A percentile compares a stretch with the other conserved stretches of the same genome.
These are phyloP conservation scores for Babesia sp. DNA, from an alignment of 169 alveolate species.

Conservation along the genomic window DNA sequence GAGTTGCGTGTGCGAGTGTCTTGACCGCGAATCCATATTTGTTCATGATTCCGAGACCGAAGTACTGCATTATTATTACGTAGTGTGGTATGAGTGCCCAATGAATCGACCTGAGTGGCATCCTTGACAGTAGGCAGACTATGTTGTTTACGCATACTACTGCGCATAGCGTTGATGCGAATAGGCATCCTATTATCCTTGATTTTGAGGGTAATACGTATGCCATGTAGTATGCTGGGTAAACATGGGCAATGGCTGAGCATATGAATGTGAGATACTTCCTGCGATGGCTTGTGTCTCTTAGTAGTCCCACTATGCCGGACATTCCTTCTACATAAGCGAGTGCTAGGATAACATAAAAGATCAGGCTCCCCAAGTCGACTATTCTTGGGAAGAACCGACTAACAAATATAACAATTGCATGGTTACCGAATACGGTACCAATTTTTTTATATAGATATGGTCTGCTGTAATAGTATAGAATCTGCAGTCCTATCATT, in stretches of 20 bases:
- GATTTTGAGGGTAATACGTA: conserved; percentile 23
- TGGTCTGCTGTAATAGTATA: background rate
- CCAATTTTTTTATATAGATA: background rate
- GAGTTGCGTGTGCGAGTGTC: background rate
- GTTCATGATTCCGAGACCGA: conserved; percentile 7
- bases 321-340: background rate
- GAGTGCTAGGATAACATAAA: background rate
- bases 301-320: background rate
- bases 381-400: background rate
- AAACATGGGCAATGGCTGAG: conserved; percentile 15
- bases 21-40: conserved; percentile 1
- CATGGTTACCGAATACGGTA: background rate
- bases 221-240: conserved; percentile 16
- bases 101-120: conserved; percentile 10
- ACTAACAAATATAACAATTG: background rate
- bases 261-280: background rate
- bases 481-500: conserved; percentile 10
- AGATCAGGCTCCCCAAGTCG: background rate
- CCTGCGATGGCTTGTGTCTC: background rate
- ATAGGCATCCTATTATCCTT: conserved; percentile 18
- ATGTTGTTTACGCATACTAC: conserved; percentile 38
- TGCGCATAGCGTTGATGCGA: conserved; percentile 52
- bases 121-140: conserved; percentile 17
- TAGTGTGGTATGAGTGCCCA: conserved; percentile 37
- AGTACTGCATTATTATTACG: conserved; percentile 20